These are phyloP conservation scores for Ulvella scutata DNA, from an alignment of 139 green algal genomes.

Conservation along the genomic window DNA sequence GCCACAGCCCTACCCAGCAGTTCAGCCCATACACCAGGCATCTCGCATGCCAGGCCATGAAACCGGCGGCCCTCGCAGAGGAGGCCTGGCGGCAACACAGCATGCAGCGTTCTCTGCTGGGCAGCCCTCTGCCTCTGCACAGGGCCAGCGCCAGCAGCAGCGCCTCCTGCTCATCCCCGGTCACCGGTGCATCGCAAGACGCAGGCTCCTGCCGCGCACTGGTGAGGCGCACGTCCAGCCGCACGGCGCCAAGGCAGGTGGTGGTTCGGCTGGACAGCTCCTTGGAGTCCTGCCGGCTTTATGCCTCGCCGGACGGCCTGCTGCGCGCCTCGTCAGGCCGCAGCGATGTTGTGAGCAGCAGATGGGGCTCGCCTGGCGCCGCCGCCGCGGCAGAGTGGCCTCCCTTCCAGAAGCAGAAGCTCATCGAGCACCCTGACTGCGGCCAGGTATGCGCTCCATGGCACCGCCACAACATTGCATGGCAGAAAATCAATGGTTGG, in stretches of 20 bases:
- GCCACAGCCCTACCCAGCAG: neutral
- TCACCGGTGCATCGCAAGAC: neutral
- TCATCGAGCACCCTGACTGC: neutral
- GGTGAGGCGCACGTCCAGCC: neutral
- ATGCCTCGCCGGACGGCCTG: neutral
- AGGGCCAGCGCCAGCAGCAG: neutral
- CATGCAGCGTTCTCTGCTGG: too few relatives aligned
- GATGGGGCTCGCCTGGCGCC: neutral
- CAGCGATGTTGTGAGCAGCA: neutral
- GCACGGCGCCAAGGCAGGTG: neutral
- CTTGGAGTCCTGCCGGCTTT: neutral
- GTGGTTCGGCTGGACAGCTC: neutral
- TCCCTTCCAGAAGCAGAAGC: neutral
- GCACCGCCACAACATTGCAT: too few relatives aligned
- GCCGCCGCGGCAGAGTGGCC: neutral
- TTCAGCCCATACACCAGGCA: neutral
- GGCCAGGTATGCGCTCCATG: neutral
- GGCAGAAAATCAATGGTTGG: too few relatives aligned
- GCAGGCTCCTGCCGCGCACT: neutral
- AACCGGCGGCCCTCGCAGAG: too few relatives aligned
- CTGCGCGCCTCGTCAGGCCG: neutral
- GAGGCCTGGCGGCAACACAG: too few relatives aligned
- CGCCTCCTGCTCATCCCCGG: neutral
- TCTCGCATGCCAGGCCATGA: neutral
- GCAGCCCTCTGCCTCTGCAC: too few relatives aligned